A percentile compares a stretch with the other conserved stretches of the same genome.
phyloP scores from a whole-genome alignment of 169 alveolate genomes.

The Plasmodium cynomolgi region DNA sequence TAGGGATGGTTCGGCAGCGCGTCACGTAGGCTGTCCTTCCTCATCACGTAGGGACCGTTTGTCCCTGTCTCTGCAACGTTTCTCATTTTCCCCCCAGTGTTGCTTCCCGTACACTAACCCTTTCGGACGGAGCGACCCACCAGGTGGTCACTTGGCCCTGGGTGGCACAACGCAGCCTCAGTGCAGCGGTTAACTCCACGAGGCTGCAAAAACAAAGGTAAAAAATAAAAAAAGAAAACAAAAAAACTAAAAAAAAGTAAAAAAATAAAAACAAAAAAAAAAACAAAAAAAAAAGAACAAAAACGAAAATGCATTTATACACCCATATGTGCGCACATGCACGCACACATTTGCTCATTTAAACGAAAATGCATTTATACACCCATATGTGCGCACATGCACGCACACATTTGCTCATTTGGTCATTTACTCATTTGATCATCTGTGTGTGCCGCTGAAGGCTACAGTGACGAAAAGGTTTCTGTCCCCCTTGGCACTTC shows the following conservation, averaged over 20 bases:
- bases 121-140: not conserved
- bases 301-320: not conserved
- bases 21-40: not conserved
- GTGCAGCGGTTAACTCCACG: not conserved
- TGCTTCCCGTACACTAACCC: not conserved
- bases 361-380: not conserved
- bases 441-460: not conserved
- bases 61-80: not conserved
- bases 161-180: not conserved
- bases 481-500: not conserved
- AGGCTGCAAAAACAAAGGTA: not conserved
- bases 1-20: not conserved
- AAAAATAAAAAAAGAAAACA: not conserved
- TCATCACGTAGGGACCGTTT: not conserved
- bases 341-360: not conserved
- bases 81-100: not conserved
- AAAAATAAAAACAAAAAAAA: too few relatives aligned
- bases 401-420: not conserved
- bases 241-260: not conserved
- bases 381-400: not conserved
- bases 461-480: not conserved
- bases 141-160: not conserved
- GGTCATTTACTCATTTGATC: not conserved
- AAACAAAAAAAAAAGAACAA: not conserved
- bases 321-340: not conserved